Base-by-base conservation (phyloP, 306 rosid species). In the Casuarina equisetifolia region DNA sequence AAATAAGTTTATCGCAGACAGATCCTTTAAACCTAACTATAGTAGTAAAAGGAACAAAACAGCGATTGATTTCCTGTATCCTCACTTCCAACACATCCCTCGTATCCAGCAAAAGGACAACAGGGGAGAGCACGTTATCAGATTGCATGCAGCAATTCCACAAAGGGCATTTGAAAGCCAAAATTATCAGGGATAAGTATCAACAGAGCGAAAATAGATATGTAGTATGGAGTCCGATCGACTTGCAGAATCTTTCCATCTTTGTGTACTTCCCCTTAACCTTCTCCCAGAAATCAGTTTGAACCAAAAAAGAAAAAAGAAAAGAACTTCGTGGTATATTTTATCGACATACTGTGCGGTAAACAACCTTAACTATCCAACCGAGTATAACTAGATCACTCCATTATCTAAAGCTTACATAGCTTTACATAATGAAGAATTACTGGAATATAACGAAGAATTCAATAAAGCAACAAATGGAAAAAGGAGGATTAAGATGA, bases 401-500 rank as follows among this genome's bases (percentile, higher is more conserved):
- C n/a, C 66, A 70, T 59, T 50, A 17, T 66, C 63, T 52, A 38
- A 39, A 38, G 70, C 11, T 46, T 25, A 70, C 40, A 3, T 20
- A 43, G 35, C 74, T 66, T 59, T 25, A 25, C 32, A 25, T 25
- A 25, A 25, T 25, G 32, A 25, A 0, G 46, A 51, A 13, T 48
- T 58, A 58, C 10, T 72, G 50, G 75, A 67, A 40, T 63, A 46
- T 75, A 25, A 73, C 79, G 59, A 77, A 51, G 42, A 48, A 81
- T 70, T 76, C 81, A 86, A 61, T 53, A 48, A 82, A 73, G 58
- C 50, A 70, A 80, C 49, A 78, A 73, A 75, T 69, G 50, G 57
- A n/a, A 53, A 51, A 52, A 78, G 43, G 43, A 71, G 39, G 63
- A 62, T 74, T 76, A 51, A 61, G 81, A 79, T 55, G 77, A 64